phyloP scores from a whole-genome alignment of 805 yeast species.

The Monosporozyma solicola region DNA sequence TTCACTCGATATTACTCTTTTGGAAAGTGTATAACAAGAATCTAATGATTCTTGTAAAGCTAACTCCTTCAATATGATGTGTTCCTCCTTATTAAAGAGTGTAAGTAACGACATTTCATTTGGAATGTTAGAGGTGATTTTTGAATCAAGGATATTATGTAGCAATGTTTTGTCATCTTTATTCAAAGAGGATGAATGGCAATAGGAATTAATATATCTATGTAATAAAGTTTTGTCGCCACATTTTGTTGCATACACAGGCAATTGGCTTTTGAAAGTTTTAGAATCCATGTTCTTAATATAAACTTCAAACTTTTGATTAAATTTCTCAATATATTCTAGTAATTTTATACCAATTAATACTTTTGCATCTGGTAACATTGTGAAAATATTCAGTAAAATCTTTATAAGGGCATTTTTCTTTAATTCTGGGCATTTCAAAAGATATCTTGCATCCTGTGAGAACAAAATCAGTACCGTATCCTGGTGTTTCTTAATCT shows the following conservation, averaged over 20 bases:
- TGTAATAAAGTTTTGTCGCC: neutral
- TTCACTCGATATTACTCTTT: neutral
- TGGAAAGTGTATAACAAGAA: neutral
- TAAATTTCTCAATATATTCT: conserved; percentile 21
- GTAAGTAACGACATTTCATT: neutral
- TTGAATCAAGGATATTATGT: neutral
- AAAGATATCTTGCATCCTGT: conserved; percentile 19
- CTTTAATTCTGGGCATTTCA: conserved; percentile 14
- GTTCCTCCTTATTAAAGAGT: neutral
- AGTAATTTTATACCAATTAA: conserved; percentile 26
- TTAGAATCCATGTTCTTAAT: conserved; percentile 16
- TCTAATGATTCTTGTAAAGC: neutral
- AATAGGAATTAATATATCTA: neutral
- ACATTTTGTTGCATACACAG: neutral
- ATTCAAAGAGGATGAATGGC: neutral
- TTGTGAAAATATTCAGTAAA: conserved; percentile 15
- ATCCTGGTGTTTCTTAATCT: conserved; percentile 4
- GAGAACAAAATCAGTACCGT: conserved; percentile 17
- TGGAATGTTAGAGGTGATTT: too few relatives aligned
- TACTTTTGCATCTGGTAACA: conserved; percentile 13
- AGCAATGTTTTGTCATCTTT: neutral
- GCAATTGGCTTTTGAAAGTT: conserved; percentile 15
- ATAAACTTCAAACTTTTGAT: conserved; percentile 14
- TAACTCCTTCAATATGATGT: neutral
- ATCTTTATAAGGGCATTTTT: conserved; percentile 18